phyloP scores from a whole-genome alignment of 192 early-diverging fungal species.

The Entomortierella lignicola region DNA sequence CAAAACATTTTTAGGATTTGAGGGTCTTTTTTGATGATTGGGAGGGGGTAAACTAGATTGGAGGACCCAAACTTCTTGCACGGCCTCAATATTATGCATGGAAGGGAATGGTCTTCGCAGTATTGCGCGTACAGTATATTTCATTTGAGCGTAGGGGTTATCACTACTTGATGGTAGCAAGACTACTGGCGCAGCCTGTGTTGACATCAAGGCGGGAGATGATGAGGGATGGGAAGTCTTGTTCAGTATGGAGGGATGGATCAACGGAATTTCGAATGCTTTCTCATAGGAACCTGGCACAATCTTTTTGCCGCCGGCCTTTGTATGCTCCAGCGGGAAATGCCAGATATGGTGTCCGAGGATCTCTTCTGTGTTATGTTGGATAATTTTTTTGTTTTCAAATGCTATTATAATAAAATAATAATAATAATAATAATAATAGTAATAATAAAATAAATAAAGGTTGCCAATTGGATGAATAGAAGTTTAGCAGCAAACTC shows the following conservation, averaged over 20 bases:
- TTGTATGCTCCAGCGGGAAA: slow-evolving; percentile 38
- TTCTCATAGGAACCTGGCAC: slow-evolving; percentile 36
- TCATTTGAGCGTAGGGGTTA: slow-evolving; percentile 23
- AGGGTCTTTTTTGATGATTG: not conserved
- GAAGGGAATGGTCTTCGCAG: slow-evolving; percentile 40
- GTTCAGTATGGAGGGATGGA: slow-evolving; percentile 15
- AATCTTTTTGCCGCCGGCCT: slow-evolving; percentile 25
- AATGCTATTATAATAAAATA: too few species aligned
- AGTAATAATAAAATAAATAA: not conserved
- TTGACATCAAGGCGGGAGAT: not conserved
- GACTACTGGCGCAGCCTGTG: not conserved
- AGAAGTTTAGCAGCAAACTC: not conserved
- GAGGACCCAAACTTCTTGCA: slow-evolving; percentile 47
- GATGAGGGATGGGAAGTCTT: not conserved
- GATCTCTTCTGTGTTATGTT: slow-evolving; percentile 43
- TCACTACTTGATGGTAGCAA: slow-evolving; percentile 40
- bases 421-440: not conserved
- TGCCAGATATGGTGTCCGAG: slow-evolving; percentile 41
- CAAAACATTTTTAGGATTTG: not conserved
- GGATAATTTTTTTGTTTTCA: slow-evolving; percentile 49
- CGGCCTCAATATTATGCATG: slow-evolving; percentile 34
- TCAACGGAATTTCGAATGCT: slow-evolving; percentile 30
- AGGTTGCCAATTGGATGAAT: not conserved
- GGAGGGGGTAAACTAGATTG: slow-evolving; percentile 26
- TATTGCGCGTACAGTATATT: slow-evolving; percentile 43